Base-by-base conservation (phyloP, 2,329 filamentous ascomycete species). In the Xylaria polymorpha region DNA sequence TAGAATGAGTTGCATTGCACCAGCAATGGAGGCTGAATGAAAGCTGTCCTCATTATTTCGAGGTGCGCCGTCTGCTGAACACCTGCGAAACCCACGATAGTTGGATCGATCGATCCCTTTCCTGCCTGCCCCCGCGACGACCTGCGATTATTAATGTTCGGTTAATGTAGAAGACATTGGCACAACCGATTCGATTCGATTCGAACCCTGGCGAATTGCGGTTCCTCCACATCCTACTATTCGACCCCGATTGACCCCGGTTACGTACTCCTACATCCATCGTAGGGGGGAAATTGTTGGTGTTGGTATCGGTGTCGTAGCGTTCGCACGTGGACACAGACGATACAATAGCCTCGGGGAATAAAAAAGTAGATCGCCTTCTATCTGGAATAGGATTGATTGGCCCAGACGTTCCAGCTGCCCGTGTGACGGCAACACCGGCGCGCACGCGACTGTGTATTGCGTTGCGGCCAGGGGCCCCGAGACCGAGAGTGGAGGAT, bases 41-140 rank as follows among this genome's bases (percentile, higher is more conserved):
- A 73, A 73, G 70, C 71, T 73, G 71, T 73, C 71, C 71, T 73
- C 53, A 72, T 66, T 63, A 46, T 59, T 62, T 43, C 48, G 62
- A 39, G 32, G 9, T 55, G 29, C 37, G 35, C 35, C 25, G 25
- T n/a, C n/a, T 9, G 55, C 55, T 32, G n/a, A n/a, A 20, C n/a
- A 20, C 32, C 51, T n/a, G 32, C 25, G 25, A 51, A 51, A 32
- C 7, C 4, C 14, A 25, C 9, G 29, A 18, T 37, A 43, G 37
- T 8, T 41, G 20, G 4, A 25, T 25, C n/a, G 4, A 25, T 25
- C n/a, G 8, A 57, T 60, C 39, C 14, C 22, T 43, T 61, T 43
- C 25, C 43, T 58, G 43, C 35, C 35, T 29, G 3, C 25, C 4
- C 55, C 8, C 39, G 57, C 14, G 51, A 44, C n/a, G 15, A 22